Base-by-base conservation (phyloP, 768 basidiomycete genomes). In the Suillus lakei region DNA sequence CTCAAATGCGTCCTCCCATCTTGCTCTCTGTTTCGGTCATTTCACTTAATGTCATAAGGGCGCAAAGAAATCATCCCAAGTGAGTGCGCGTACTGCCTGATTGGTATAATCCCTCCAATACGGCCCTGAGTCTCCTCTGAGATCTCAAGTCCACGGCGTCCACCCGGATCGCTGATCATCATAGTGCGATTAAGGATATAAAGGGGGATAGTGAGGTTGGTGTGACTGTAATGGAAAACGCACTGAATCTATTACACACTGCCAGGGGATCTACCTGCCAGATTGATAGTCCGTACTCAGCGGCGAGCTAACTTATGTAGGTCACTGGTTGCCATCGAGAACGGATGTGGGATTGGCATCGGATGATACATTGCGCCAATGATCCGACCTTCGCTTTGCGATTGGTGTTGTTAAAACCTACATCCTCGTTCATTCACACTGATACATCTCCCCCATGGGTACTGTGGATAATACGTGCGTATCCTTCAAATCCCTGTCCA, bases 391-490 rank as follows among this genome's bases (percentile, higher is more conserved):
- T 30, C 51, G 28, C 18, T 18, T 53, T 18, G 16, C 50, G 6
- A 18, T 16, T 30, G 8, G 50, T 28, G 26, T 26, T 50, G 9
- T 21, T 30, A 18, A 30, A 53, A 36, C 34, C 1, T 15, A 36
- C 15, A 56, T 56, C 13, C 3, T 34, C 34, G 4, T 60, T 36
- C 48, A 43, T 6, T 41, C 44, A 41, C 15, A 53, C 23, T 28
- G 10, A 32, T 53, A 21, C 30, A 13, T 23, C n/a, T 56, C 34
- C 21, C 5, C 13, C 58, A 62, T 54, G 63, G 51, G 63, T 58
- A 43, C 59, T 30, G 66, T 75, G 21, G 77, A 74, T 54, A 68
- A 73, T 48, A 78, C 76, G 77, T 78, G 64, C 32, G 74, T 70
- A 12, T 30, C 5, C 28, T 30, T 44, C n/a, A 30, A 44, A 55